Percentiles rank a stretch among this genome's conserved stretches.
phyloP scores from a whole-genome alignment of 179 eudicot genomes.

The Spergularia azorica region DNA sequence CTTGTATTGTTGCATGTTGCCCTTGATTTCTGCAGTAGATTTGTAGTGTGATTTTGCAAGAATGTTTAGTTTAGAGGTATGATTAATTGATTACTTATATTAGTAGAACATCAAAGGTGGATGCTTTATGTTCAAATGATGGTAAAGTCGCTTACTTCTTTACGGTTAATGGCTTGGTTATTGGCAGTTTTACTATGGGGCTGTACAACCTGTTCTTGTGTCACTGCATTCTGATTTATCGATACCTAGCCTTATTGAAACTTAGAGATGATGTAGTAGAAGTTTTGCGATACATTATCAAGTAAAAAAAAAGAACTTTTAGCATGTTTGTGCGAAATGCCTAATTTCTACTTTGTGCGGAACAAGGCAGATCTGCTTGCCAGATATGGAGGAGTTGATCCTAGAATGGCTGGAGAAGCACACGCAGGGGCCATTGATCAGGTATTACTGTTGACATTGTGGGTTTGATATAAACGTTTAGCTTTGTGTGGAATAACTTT shows the following conservation, averaged over 20 bases:
- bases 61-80: background rate
- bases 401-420: conserved; percentile 98
- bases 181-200: background rate
- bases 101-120: background rate
- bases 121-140: background rate
- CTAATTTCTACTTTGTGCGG: conserved; percentile 25
- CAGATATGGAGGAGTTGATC: conserved; percentile 93
- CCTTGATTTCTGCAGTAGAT: background rate
- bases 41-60: background rate
- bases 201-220: conserved; percentile 4
- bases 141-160: background rate
- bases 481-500: background rate
- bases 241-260: background rate
- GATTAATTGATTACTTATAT: background rate
- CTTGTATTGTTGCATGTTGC: background rate
- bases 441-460: conserved; percentile 40
- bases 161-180: background rate
- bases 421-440: conserved; percentile 76
- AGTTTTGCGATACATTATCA: background rate
- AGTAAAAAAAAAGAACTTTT: background rate
- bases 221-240: background rate
- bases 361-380: conserved; percentile 94
- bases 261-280: background rate
- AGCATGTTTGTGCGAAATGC: background rate
- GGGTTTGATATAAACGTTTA: conserved; percentile 7